Evolutionary conservation across 1,284 basidiomycete genomes (phyloP), one percentile per base, ranked within the genome.

Genomic region (Coniophora puteana): DNA sequence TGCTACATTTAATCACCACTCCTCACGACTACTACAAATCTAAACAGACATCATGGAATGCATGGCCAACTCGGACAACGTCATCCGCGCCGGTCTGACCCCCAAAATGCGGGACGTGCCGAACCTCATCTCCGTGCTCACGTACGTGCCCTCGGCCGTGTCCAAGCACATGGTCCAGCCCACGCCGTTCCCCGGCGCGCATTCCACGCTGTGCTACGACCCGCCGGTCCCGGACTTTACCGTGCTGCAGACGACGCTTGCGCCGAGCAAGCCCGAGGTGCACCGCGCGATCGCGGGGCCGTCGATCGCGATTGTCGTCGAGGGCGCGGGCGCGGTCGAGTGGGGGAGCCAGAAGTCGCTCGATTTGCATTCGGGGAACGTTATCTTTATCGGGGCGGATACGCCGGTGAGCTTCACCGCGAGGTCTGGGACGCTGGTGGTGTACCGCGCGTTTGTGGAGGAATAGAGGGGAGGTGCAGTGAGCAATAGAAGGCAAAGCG

Each of bases 1-100:
- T n/a, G n/a, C n/a, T n/a, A n/a, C n/a, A n/a, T 22, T 4, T 18
- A 30, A 16, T 14, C 4, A 5, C 36, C 33, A 30, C n/a, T 22
- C 4, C 41, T 58, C 16, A 56, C 38, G 30, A 14, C 12, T 18
- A 4, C 25, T 7, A 29, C 20, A 20, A 17, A 16, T 21, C n/a
- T n/a, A n/a, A n/a, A n/a, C 57, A 95, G 93, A 97, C 61, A 93
- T 94, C 62, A 89, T 96, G 61, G 93, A 97, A 60, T 94, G 92
- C 68, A 97, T 96, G 93, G 93, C 93, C 20, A 94, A 93, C 41
- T 95, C 92, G 1, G 95, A 99, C 69, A 99, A 99, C 63, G 96
- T 99, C 59, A 96, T 99, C 44, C 89, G 96, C 35, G 96, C 96
- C 2, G 96, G 96, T 14, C 80, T 99, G 30, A 99, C 96, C 0